phyloP scores from a whole-genome alignment of 345 rosid species.

The Xanthoceras sorbifolium region DNA sequence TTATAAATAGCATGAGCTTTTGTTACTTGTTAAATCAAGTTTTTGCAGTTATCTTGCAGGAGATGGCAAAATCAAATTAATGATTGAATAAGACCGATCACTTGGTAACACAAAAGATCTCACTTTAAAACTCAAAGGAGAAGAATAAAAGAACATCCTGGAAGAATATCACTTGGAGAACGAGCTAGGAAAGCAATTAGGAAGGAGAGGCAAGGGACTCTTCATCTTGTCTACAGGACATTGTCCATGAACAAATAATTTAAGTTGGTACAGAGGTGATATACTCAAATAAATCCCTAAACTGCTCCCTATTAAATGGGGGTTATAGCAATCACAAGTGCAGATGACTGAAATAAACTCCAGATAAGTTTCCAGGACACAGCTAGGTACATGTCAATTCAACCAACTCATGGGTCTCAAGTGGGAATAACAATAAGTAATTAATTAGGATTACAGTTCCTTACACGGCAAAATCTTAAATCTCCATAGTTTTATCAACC shows the following conservation, averaged over 20 bases:
- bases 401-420: not conserved
- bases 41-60: not conserved
- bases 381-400: not conserved
- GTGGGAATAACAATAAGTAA: not conserved
- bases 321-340: not conserved
- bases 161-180: not conserved
- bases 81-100: not conserved
- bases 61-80: not conserved
- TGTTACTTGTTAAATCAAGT: not conserved
- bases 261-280: not conserved
- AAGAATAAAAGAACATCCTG: not conserved
- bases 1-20: not conserved
- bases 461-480: not conserved
- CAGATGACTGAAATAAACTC: not conserved
- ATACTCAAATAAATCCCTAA: not conserved
- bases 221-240: not conserved
- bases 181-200: not conserved
- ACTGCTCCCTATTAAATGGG: slow-evolving; percentile 3
- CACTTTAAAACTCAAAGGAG: not conserved
- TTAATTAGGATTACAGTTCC: not conserved
- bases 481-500: not conserved
- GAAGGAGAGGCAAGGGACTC: not conserved
- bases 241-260: not conserved
- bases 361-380: not conserved
- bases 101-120: not conserved